A percentile compares a stretch with the other conserved stretches of the same genome.
Evolutionary conservation across 805 yeast genomes (phyloP).

Genomic region (Jamesozyma piceae): DNA sequence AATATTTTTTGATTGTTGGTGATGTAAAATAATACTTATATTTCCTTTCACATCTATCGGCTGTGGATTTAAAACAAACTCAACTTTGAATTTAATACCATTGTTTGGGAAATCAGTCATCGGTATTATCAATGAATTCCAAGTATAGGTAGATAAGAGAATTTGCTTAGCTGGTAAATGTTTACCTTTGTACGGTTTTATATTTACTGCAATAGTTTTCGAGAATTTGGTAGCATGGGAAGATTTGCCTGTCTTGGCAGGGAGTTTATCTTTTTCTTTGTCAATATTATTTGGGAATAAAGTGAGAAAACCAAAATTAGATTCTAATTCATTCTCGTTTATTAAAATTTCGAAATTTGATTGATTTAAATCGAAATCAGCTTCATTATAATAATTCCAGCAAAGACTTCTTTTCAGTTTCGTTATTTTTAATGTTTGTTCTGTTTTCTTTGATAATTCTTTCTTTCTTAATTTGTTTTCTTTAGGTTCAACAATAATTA

Average conservation of each 20-base stretch:
- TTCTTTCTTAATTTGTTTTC: constrained; percentile 29
- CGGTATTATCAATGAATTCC: constrained; percentile 29
- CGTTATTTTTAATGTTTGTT: background rate
- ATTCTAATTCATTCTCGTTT: constrained; percentile 4
- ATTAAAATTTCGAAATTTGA: background rate
- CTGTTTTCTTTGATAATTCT: background rate
- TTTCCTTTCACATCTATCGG: background rate
- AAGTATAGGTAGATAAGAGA: constrained; percentile 42
- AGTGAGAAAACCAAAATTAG: constrained; percentile 25
- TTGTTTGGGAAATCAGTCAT: constrained; percentile 19
- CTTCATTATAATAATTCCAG: background rate
- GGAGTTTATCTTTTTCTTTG: constrained; percentile 16
- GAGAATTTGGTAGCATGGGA: background rate
- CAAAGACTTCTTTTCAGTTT: constrained; percentile 5
- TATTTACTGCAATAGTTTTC: constrained; percentile 2
- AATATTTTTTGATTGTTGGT: background rate
- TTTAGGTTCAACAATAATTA: constrained; percentile 71
- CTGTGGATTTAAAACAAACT: constrained; percentile 19
- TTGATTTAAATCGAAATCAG: background rate
- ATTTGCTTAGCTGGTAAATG: constrained; percentile 15
- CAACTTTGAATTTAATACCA: constrained; percentile 34
- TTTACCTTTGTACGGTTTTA: background rate
- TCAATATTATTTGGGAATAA: constrained; percentile 19
- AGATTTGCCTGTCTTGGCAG: background rate
- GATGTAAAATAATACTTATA: background rate